Percentiles rank a stretch among this genome's conserved stretches.
Evolutionary conservation across 2,329 filamentous ascomycete species (phyloP).

Genomic region (Talaromyces sp.): DNA sequence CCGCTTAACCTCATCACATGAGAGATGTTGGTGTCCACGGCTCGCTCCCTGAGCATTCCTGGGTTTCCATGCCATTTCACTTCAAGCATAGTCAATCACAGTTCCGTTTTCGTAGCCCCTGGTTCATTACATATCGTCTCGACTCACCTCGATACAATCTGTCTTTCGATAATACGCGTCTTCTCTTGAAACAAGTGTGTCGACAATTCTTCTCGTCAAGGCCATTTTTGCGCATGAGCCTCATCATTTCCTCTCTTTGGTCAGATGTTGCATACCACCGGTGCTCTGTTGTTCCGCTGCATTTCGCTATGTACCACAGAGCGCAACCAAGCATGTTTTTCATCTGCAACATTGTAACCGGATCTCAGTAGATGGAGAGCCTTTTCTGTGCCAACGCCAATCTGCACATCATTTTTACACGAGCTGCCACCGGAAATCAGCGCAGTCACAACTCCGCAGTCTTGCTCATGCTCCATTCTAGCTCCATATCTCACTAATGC

Average conservation of each 20-base stretch:
- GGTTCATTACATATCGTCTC: background rate
- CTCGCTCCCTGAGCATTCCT: too few species aligned
- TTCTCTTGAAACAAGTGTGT: background rate
- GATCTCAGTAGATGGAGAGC: slow-evolving; percentile 9
- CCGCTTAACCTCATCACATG: too few species aligned
- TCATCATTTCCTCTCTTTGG: background rate
- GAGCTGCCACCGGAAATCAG: background rate
- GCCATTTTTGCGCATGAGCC: slow-evolving; percentile 10
- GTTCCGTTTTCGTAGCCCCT: background rate
- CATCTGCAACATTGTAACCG: slow-evolving; percentile 14
- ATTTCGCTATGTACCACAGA: slow-evolving; percentile 5
- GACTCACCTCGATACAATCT: background rate
- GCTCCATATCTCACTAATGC: slow-evolving; percentile 8
- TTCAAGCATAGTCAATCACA: background rate
- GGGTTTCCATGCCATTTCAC: background rate
- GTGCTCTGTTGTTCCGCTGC: background rate
- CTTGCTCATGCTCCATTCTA: slow-evolving; percentile 11
- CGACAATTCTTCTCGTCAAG: slow-evolving; percentile 4
- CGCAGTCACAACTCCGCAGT: slow-evolving; percentile 6
- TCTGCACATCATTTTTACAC: background rate
- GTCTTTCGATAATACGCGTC: background rate
- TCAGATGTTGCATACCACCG: background rate
- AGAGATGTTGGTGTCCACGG: too few species aligned
- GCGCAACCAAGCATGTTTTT: slow-evolving; percentile 6
- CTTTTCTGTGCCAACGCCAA: background rate